These are phyloP conservation scores for Citrus australasica DNA, from an alignment of 345 rosid species.

Conservation along the genomic window DNA sequence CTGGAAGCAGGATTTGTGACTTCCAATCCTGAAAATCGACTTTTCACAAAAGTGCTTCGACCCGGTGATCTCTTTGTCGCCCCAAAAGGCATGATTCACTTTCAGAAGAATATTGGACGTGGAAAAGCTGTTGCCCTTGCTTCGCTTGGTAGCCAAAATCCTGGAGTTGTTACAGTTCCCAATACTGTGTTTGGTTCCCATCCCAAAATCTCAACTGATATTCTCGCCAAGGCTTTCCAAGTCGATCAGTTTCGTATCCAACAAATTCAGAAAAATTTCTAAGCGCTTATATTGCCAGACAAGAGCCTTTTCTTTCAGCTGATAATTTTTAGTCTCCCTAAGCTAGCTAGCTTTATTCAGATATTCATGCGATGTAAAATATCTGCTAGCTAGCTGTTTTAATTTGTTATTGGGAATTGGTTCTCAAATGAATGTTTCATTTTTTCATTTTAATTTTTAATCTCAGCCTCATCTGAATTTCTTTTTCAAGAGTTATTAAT, in stretches of 20 bases:
- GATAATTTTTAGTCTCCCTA: no score
- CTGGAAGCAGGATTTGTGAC: constrained; percentile 10
- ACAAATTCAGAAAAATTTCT: not conserved
- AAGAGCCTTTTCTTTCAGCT: not conserved
- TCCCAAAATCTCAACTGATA: not conserved
- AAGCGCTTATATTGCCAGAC: not conserved
- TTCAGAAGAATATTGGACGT: constrained; percentile 1
- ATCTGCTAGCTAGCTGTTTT: not conserved
- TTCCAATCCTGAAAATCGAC: constrained; percentile 13
- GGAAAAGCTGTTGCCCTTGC: not conserved
- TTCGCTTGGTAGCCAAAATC: constrained; percentile 7
- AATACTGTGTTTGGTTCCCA: constrained; percentile 4
- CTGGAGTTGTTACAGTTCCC: constrained; percentile 8
- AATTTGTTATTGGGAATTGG: not conserved
- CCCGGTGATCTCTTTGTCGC: constrained; percentile 5
- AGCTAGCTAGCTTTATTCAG: no score
- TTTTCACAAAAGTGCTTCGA: not conserved
- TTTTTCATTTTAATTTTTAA: no score
- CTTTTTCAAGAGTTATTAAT: no score
- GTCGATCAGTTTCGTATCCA: not conserved
- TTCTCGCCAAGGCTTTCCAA: constrained; percentile 15
- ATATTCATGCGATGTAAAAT: not conserved
- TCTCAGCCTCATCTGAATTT: no score
- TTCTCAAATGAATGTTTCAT: no score
- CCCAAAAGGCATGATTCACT: constrained; percentile 10